Conservation (phyloP, 2,329 filamentous ascomycete genomes). For the Chaetothyriales sp. region DNA sequence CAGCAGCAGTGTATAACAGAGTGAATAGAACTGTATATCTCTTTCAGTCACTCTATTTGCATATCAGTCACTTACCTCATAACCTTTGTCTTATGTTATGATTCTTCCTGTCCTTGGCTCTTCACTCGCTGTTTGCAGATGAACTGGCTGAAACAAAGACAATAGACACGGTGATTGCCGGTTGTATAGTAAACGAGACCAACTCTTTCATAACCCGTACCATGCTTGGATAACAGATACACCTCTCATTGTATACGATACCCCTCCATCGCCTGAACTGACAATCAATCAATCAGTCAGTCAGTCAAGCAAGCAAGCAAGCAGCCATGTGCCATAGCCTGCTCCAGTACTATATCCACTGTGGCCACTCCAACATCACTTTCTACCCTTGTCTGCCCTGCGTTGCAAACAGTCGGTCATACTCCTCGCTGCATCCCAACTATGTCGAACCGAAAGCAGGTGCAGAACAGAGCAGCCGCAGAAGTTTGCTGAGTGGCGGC, state of each 20-base stretch:
- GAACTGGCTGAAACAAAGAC: not conserved
- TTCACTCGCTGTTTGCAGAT: no score
- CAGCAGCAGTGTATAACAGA: no score
- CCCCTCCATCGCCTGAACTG: no score
- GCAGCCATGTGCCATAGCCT: not conserved
- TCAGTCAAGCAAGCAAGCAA: not conserved
- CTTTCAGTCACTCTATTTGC: no score
- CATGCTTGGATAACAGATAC: not conserved
- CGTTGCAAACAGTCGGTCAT: not conserved
- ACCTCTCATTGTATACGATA: not conserved
- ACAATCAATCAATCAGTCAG: no score
- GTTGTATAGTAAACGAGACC: not conserved
- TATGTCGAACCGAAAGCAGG: not conserved
- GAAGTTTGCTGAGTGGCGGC: not conserved
- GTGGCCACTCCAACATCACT: not conserved
- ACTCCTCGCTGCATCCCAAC: not conserved
- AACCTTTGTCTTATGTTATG: no score
- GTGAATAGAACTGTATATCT: no score
- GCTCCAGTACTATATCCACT: constrained; percentile 1
- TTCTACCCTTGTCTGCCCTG: not conserved
- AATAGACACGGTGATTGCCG: not conserved
- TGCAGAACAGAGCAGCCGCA: not conserved
- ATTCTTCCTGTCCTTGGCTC: no score
- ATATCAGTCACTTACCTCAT: no score
- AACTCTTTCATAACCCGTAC: not conserved